Evolutionary conservation across 2,329 filamentous ascomycete genomes (phyloP), one percentile per base, ranked within the genome.

Genomic region (Alternaria dauci): DNA sequence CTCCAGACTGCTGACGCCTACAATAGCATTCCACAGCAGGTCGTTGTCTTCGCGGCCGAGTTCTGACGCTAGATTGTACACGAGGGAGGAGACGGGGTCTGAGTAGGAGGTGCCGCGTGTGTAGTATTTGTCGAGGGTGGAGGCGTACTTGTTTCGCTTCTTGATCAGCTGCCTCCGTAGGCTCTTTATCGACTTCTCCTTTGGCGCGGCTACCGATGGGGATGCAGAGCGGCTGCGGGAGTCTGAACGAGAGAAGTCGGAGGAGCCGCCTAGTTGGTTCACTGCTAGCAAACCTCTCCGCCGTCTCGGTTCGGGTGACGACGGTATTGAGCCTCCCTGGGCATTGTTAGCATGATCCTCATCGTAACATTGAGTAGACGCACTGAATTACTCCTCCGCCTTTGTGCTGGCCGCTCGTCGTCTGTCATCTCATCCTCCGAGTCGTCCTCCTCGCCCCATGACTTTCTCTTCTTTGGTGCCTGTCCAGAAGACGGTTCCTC

Each of bases 1-100:
- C 76, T 97, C 94, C 79, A 96, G 89, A 16, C 93, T 96, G n/a
- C 91, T 93, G 36, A 97, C 92, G 6, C 95, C 95, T 26, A 99
- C 92, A 72, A 98, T 97, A 6, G 93, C 89, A 59, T 97, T 86
- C 95, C 95, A 99, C 14, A 99, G 84, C 23, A 98, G 84, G 71
- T 99, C 94, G 71, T 98, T 99, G 78, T 98, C 94, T 83, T 98
- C 95, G 54, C 94, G 91, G 63, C 95, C 95, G 7, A 99, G 87
- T 74, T 98, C 95, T 1, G 94, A 97, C 1, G 94, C 95, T 14
- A 99, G 84, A 0, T 93, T 96, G 79, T 98, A 99, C 74, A 97
- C 87, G 81, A 98, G 90, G 0, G 94, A 96, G 0, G 94, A 95
- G 56, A 98, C 92, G 1, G 95, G 95, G 76, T 99, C 95, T 0